phyloP scores from a whole-genome alignment of 352 stramenopile species.

The Phytophthora chlamydospora region DNA sequence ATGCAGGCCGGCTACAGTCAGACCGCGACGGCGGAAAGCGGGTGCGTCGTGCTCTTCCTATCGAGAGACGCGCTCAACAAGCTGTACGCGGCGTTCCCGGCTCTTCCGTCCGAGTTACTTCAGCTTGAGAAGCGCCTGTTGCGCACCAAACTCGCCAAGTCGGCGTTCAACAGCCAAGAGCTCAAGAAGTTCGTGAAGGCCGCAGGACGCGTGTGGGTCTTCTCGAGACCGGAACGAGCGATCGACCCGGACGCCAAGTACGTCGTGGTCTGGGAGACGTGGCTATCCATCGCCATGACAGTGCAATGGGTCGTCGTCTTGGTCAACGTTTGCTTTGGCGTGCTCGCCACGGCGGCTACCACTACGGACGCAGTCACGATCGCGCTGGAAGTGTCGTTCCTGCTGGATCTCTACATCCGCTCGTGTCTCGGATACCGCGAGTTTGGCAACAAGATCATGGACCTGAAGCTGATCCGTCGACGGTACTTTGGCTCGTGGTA shows the following conservation, averaged over 20 bases:
- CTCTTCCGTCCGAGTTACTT: conserved; percentile 43
- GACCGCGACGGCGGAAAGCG: conserved; percentile 45
- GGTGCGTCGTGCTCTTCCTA: conserved; percentile 55
- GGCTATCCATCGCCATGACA: conserved; percentile 37
- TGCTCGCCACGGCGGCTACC: background rate
- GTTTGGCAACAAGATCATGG: conserved; percentile 70
- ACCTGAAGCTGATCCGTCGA: conserved; percentile 37
- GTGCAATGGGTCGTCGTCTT: conserved; percentile 47
- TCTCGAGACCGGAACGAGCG: conserved; percentile 3
- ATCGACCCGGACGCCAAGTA: conserved; percentile 46
- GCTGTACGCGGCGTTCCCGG: conserved; percentile 51
- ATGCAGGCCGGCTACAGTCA: conserved; percentile 46
- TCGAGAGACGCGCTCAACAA: conserved; percentile 40
- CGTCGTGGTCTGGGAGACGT: conserved; percentile 37
- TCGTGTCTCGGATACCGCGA: conserved; percentile 52
- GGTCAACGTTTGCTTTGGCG: conserved; percentile 46
- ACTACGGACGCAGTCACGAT: conserved; percentile 30
- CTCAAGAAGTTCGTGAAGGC: background rate
- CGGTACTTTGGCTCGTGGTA: conserved; percentile 45
- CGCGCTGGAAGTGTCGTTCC: conserved; percentile 43
- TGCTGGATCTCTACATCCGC: conserved; percentile 52
- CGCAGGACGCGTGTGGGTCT: background rate
- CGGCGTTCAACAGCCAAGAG: conserved; percentile 9
- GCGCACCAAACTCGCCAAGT: conserved; percentile 45
- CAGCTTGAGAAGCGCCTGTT: conserved; percentile 47